Base-by-base conservation (phyloP, 441 rosid species). In the Brassica balearica region DNA sequence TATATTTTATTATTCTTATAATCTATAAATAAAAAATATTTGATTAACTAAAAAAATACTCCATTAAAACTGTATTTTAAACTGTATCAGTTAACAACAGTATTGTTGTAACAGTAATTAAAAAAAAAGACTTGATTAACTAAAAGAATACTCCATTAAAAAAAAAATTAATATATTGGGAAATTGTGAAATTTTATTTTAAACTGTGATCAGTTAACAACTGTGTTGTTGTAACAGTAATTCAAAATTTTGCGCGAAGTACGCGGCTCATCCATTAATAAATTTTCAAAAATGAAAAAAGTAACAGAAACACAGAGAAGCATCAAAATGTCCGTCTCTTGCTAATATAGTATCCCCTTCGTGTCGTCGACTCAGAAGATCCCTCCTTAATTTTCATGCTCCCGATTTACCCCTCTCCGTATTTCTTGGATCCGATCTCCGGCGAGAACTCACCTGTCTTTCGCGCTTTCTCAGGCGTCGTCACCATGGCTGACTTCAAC, bases 401-500 rank as follows among this genome's bases (percentile, higher is more conserved):
- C 76, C 68, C 43, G 55, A 32, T 60, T 67, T 17, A 64, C 55
- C 78, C 53, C 71, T 81, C 61, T n/a, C 61, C 68, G 68, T 29
- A 34, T 56, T 64, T 65, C 75, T 15, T 14, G 3, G 67, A 77
- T 72, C 25, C 74, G 51, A 72, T 70, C 71, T 58, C 73, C 63
- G 63, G 61, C 66, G 7, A 84, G 85, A 82, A 76, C 29, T 68
- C 75, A 55, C 12, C 15, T 58, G 22, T 76, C 75, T 70, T 74
- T 66, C 87, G 48, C 60, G 46, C 66, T 79, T 27, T 75, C 72
- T 25, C 72, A 14, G 69, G 43, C 60, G 32, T 83, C 77, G 32
- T 81, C 88, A 36, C 82, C 88, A 87, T 90, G 95, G 85, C 69
- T 3, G 92, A 87, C 71, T 46, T 81, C 61, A 74, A 85, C 20